These are phyloP conservation scores for Rhodofomes roseus DNA, from an alignment of 1,284 basidiomycete species.

Conservation along the genomic window DNA sequence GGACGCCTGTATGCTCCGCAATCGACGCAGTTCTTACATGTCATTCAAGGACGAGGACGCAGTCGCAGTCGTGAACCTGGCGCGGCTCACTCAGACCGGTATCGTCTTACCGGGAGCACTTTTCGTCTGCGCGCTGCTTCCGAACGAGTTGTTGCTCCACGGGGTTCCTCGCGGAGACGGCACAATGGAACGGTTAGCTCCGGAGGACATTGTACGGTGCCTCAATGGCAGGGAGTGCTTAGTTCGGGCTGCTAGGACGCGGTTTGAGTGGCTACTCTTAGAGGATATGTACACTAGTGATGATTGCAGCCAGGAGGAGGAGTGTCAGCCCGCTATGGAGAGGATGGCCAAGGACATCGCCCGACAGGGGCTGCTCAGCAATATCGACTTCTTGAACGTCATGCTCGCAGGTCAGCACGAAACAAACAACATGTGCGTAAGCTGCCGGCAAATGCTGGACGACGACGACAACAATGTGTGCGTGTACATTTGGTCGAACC, in stretches of 20 bases:
- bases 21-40: neutral
- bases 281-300: neutral
- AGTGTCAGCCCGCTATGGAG: too few relatives aligned
- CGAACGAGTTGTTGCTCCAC: conserved; percentile 40
- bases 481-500: too few relatives aligned
- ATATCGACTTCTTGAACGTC: too few relatives aligned
- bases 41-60: neutral
- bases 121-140: neutral
- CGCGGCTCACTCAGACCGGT: neutral
- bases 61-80: neutral
- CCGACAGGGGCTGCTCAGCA: too few relatives aligned
- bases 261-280: too few relatives aligned
- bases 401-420: too few relatives aligned
- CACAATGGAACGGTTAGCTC: neutral
- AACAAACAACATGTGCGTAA: too few relatives aligned
- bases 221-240: neutral
- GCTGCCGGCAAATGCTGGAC: too few relatives aligned
- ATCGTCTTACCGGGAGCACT: neutral
- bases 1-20: too few relatives aligned
- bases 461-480: too few relatives aligned
- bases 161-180: neutral
- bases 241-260: neutral
- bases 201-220: neutral
- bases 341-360: too few relatives aligned
- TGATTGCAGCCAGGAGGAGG: neutral